Base-by-base conservation (phyloP, 148 eudicot genomes). In the Vaccinium vitisidaea region DNA sequence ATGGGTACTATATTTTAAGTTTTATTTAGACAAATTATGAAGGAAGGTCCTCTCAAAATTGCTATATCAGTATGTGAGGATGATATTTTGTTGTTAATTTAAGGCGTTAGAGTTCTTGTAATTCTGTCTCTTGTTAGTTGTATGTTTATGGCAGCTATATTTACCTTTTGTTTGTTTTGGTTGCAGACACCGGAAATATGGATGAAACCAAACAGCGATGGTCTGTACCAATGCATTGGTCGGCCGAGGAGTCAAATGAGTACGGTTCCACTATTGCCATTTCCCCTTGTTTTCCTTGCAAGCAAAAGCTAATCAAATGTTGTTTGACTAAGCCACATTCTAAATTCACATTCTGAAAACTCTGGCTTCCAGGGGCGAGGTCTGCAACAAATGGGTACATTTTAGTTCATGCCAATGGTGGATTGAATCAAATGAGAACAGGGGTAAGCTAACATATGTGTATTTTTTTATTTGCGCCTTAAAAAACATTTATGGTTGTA, bases 341-440 rank as follows among this genome's bases (percentile, higher is more conserved):
- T 50, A 32, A 32, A 32, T 32, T 2, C 36, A 23, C 49, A 18
- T 23, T 43, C n/a, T 50, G 16, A 18, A 54, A 39, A 8, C 25
- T 63, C n/a, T 39, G 52, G 46, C 39, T 67, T 82, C 52, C 54
- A 90, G 93, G 90, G 80, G 85, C 69, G 0, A 84, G 85, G 7
- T 61, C 87, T 13, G 70, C 87, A 52, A 90, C 94, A 19, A 91
- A 93, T 85, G 96, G 96, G 10, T 93, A 93, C 52, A 77, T 93
- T 15, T 10, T 92, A 50, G 91, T 88, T 83, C 93, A 92, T 79
- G 96, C 96, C 74, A 93, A 93, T 85, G 96, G 96, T 13, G 96
- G 96, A 56, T 83, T 93, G 86, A 93, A 92, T 78, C 94, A 91
- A 84, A 92, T 93, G 94, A 91, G 94, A 90, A 90, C 89, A 67